Base-by-base conservation (phyloP, 1,284 basidiomycete genomes). In the Rhodotorula mucilaginosa region DNA sequence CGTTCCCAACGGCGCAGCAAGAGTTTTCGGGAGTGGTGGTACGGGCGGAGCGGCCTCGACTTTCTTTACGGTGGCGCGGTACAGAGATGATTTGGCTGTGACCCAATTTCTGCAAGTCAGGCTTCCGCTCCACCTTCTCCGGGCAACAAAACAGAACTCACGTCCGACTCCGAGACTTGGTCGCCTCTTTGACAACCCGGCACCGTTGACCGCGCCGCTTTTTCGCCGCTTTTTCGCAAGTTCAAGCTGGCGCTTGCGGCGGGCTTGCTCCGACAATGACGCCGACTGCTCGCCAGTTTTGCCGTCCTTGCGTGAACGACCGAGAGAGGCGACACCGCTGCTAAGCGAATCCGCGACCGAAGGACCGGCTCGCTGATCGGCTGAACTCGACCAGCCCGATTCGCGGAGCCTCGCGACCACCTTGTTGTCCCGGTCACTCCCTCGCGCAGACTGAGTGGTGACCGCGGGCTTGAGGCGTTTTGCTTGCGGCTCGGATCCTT, bases 151-250 rank as follows among this genome's bases (percentile, higher is more conserved):
- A 46, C 3, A 52, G 13, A 3, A 65, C 66, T 48, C 59, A 71
- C 70, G 62, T 16, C 58, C 70, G 13, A 62, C 56, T 7, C 31
- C 54, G 19, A 58, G 13, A 23, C 52, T 54, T 1, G 64, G 54
- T 57, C 68, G 67, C 62, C 56, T 64, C 52, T 57, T 61, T 44
- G 29, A 26, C 46, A 58, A 2, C 6, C 63, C 63, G n/a, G 21
- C n/a, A 1, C 52, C 56, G 10, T 16, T 58, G 23, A 39, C 57
- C 0, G 23, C 60, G 31, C 58, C 48, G 29, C 69, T 66, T 49
- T 70, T 68, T 39, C 67, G 29, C 34, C 67, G 58, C 29, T 49
- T 57, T 57, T 70, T 67, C 16, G 61, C 65, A 46, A 67, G 49
- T 57, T 62, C 69, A 16, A 70, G n/a, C 61, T 64, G 56, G 26